Base-by-base conservation (phyloP, 495 filamentous ascomycete genomes). In the Cudoniella acicularis region DNA sequence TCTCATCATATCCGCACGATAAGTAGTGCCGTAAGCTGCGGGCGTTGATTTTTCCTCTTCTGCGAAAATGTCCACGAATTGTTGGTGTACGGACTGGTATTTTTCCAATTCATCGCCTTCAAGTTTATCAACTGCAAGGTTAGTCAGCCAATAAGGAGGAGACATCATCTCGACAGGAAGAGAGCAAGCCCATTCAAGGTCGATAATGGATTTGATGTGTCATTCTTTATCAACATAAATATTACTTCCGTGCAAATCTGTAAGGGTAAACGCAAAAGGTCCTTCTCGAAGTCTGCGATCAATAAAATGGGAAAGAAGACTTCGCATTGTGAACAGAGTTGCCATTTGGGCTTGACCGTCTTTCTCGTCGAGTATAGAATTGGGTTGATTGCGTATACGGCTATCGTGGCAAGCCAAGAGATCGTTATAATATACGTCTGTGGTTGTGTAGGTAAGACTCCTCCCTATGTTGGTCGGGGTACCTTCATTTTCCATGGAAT, bases 141-240 rank as follows among this genome's bases (percentile, higher is more conserved):
- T 66, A 11, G 69, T 66, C 20, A 75, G 41, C 73, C 71, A 75
- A 45, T 61, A 59, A 21, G 69, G 69, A 54, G 72, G 66, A 49
- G 56, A 57, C 8, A 70, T 55, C 63, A 71, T 69, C 58, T 75
- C 69, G 9, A 68, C 61, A 25, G 71, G 71, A 1, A 43, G 62
- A 52, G 71, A 65, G 56, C 70, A 73, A 18, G 70, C 69, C 70
- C 68, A 75, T 56, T 74, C 70, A 11, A 74, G 59, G 50, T 75
- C 69, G 6, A 75, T 53, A 1, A 72, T 24, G 11, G 23, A 68
- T 20, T 22, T 70, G 25, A 73, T 67, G 57, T 71, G 25, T 69
- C 64, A 71, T 41, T 61, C 36, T 11, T 20, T 23, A 16, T 74
- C 48, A 13, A 72, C 64, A 49, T 67, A 68, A 20, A 52, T 52